Evolutionary conservation across 2,329 filamentous ascomycete genomes (phyloP), one percentile per base, ranked within the genome.

Genomic region (Monilinia fructicola): DNA sequence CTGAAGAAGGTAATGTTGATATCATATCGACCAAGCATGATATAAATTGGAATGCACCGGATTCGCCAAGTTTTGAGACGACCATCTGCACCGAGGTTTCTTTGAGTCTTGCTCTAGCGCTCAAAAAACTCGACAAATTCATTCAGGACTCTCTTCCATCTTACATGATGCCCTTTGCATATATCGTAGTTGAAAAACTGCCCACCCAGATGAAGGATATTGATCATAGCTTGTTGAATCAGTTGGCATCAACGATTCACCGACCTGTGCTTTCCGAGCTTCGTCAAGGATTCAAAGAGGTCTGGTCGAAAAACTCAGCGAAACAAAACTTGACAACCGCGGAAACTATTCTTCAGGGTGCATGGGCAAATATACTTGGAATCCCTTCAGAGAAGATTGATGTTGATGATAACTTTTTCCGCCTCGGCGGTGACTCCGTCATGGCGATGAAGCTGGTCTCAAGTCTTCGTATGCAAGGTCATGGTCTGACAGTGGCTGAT

Each of bases 361-460:
- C 71, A 0, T 79, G 77, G 74, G 73, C 75, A 3, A 69, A 69
- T 12, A 69, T 78, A 1, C 71, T 78, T 16, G 59, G 66, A 10
- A 71, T 78, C 14, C 42, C 58, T 1, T 54, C 71, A 1, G 72
- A 74, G 21, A 66, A 74, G 26, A 82, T 71, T 61, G 70, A 68
- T 35, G 48, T 69, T 18, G 67, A 73, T 44, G 78, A 79, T 61
- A 80, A 77, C 69, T 81, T 81, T 72, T 79, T 79, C 65, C 71
- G 71, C 5, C 70, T 79, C 0, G 77, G 77, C 16, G 78, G 78
- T 21, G 77, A 78, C 64, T 79, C 78, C 0, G 69, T 79, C 1
- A 56, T 71, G 23, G 77, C 78, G 0, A 81, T 80, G 75, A 82
- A 80, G 56, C 68, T 85, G 10, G 82, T 84, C 0, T 79, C 82